A percentile compares a stretch with the other conserved stretches of the same genome.
phyloP scores from a whole-genome alignment of 805 yeast genomes.

The Candida rishiriensis region DNA sequence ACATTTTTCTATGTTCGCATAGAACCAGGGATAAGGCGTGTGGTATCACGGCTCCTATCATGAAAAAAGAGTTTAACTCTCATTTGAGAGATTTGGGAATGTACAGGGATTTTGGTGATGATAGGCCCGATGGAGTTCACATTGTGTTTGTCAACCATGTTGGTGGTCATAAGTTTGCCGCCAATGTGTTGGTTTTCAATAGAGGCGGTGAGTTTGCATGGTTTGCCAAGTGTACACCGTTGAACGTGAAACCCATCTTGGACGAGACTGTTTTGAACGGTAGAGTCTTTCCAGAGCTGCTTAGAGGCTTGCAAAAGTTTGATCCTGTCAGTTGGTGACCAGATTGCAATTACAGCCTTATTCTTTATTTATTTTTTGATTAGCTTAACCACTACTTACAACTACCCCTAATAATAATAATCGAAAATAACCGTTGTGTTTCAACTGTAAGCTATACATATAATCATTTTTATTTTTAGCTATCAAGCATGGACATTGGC shows the following conservation, averaged over 20 bases:
- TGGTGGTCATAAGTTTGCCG: conserved; percentile 95
- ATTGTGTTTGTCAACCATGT: conserved; percentile 78
- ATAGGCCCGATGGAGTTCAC: conserved; percentile 66
- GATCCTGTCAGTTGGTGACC: conserved; percentile 48
- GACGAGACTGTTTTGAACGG: conserved; percentile 70
- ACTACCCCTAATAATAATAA: no score
- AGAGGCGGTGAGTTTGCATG: conserved; percentile 75
- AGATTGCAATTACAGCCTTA: background rate
- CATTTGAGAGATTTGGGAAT: conserved; percentile 67
- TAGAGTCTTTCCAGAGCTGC: conserved; percentile 64
- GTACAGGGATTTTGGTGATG: conserved; percentile 73
- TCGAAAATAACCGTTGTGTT: no score
- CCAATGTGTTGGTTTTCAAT: conserved; percentile 76
- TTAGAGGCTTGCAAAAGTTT: conserved; percentile 57
- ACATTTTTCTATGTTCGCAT: conserved; percentile 82
- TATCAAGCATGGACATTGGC: background rate
- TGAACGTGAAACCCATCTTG: conserved; percentile 65
- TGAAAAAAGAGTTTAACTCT: conserved; percentile 73
- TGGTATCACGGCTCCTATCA: conserved; percentile 88
- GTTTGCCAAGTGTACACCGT: conserved; percentile 84
- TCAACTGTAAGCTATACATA: background rate
- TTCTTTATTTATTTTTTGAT: no score
- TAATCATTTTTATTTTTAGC: background rate
- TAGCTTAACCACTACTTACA: no score
- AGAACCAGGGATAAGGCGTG: conserved; percentile 88